Base-by-base conservation (phyloP, 805 yeast species). In the Candida ponderosae region DNA sequence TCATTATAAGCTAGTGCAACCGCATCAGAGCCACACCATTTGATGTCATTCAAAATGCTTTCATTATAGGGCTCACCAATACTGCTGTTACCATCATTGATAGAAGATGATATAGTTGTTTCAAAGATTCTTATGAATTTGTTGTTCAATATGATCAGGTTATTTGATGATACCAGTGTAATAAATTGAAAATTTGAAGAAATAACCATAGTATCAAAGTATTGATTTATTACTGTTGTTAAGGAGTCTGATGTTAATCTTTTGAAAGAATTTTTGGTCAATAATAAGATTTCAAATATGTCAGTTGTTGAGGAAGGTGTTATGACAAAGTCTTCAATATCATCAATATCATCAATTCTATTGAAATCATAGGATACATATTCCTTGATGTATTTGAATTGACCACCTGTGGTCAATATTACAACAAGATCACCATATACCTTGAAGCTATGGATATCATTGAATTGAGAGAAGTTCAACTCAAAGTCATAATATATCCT, bases 1-100 rank as follows among this genome's bases (percentile, higher is more conserved):
- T 81, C 90, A 3, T 70, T 62, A 41, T 59, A 60, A 1, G 76
- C 62, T n/a, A 76, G 60, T 0, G 79, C 77, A 1, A 89, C 76
- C 0, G 93, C 86, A 57, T 87, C 95, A 46, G 80, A 76, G 0
- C 90, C 86, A 53, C 96, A 81, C 97, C 97, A 93, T 40, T 68
- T 69, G 16, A 84, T 60, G 41, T 70, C 31, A 50, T 56, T 0
- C 81, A 78, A 0, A 47, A 41, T 5, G 48, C 43, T 5, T 57
- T 57, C 7, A 60, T 32, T 1, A 40, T 35, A 29, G 47, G 40
- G 20, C 56, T 59, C 17, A 52, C 36, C 8, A 54, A 57, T 38
- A 20, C 56, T 18, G 39, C 10, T 21, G 24, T 50, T 48, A 18
- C 50, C 54, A 2, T 14, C 15, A 15, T n/a, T 23, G 10, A 10